Percentiles rank a stretch among this genome's conserved stretches.
Conservation (phyloP, 352 stramenopile genomes). For the Peronospora destructor region DNA sequence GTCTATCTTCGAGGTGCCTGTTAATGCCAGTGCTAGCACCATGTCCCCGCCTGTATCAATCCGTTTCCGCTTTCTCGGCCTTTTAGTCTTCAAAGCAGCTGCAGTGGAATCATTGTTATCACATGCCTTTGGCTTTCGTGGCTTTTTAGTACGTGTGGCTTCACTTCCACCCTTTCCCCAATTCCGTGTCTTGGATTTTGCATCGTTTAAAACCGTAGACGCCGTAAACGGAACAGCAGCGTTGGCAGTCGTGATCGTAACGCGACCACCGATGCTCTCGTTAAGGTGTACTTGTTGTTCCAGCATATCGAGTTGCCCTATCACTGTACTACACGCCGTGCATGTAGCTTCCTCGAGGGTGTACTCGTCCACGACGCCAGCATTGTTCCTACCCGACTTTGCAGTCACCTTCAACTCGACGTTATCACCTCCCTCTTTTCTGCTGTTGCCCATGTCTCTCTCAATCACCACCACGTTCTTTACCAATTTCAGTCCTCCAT, state of each 20-base stretch:
- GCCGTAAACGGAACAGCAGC: background rate
- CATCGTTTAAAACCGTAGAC: background rate
- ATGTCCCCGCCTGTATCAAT: conserved; percentile 12
- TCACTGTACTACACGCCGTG: conserved; percentile 18
- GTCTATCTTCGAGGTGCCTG: conserved; percentile 29
- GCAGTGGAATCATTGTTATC: conserved; percentile 3
- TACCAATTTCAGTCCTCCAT: conserved; percentile 4
- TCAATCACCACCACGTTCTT: conserved; percentile 1
- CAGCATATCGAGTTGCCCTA: conserved; percentile 34
- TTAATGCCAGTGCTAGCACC: conserved; percentile 36
- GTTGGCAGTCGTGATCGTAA: background rate
- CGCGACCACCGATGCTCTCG: conserved; percentile 30
- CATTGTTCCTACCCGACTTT: background rate
- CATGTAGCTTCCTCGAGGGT: conserved; percentile 19
- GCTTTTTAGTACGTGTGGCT: conserved; percentile 11
- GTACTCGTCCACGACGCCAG: conserved; percentile 4
- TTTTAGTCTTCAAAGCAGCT: conserved; percentile 20
- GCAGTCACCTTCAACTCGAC: background rate
- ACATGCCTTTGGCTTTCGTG: conserved; percentile 13
- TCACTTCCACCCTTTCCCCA: conserved; percentile 16
- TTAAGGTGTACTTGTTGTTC: conserved; percentile 30
- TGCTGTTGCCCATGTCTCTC: background rate
- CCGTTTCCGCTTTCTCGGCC: conserved; percentile 27
- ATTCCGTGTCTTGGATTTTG: conserved; percentile 17
- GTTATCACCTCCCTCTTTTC: background rate